These are phyloP conservation scores for Lasiodiplodia hormozganensis DNA, from an alignment of 2,329 filamentous ascomycete genomes.

Conservation along the genomic window DNA sequence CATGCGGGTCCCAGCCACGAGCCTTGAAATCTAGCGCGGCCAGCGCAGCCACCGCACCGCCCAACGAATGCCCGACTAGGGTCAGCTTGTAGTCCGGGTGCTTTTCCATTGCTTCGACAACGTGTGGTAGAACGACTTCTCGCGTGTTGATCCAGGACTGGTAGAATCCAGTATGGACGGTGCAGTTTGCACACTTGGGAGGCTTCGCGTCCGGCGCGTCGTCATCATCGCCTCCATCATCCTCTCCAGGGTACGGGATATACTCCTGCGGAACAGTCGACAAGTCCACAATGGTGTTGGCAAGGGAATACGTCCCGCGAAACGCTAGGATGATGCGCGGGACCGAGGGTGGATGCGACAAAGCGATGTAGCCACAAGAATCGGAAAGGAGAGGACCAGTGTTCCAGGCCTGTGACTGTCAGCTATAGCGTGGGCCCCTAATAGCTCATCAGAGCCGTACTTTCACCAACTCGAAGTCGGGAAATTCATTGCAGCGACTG, in stretches of 20 bases:
- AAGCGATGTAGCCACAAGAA: conserved; percentile 89
- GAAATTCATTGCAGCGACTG: conserved; percentile 85
- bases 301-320: conserved; percentile 90
- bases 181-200: conserved; percentile 80
- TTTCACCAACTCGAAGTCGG: conserved; percentile 76
- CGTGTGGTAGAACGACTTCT: conserved; percentile 69
- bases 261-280: conserved; percentile 91
- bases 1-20: conserved; percentile 74
- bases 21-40: conserved; percentile 82
- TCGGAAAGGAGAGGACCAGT: conserved; percentile 87
- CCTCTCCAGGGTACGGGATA: conserved; percentile 76
- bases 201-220: conserved; percentile 40
- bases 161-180: conserved; percentile 90
- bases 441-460: conserved; percentile 30
- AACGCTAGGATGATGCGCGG: conserved; percentile 84
- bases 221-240: conserved; percentile 48
- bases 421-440: conserved; percentile 28
- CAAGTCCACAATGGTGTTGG: conserved; percentile 89
- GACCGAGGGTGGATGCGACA: conserved; percentile 72
- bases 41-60: conserved; percentile 88
- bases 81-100: conserved; percentile 77
- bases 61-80: conserved; percentile 88
- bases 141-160: conserved; percentile 82
- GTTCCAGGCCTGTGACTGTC: conserved; percentile 72
- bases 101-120: conserved; percentile 64